Base-by-base conservation (phyloP, 805 yeast species). In the Metschnikowia picachoensis region DNA sequence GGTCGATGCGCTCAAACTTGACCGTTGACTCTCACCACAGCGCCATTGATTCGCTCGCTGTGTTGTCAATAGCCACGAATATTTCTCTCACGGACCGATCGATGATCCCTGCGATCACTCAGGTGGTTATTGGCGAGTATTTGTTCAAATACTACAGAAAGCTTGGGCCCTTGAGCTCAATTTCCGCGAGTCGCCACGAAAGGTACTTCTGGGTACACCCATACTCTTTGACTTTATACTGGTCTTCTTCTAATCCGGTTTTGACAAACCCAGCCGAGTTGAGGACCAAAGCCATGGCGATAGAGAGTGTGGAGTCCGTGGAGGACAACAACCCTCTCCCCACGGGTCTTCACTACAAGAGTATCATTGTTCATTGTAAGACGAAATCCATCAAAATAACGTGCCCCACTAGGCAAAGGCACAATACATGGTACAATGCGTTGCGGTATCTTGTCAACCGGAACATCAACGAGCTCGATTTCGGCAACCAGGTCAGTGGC, bases 201-300 rank as follows among this genome's bases (percentile, higher is more conserved):
- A 77, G 97, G 53, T 92, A 80, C 68, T 92, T 92, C 76, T 94
- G 98, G 98, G 80, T 94, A 37, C 96, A 92, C 66, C 98, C 99
- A 3, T 91, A 91, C 65, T 85, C 94, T 8, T 68, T 89, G 71
- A 88, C 96, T 0, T 72, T 92, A 39, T 90, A 88, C 65, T 92
- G 99, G 99, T 83, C 92, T 3, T 75, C 78, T 5, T 74, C 82
- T 11, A 87, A 87, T 59, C 97, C 97, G 1, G 85, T 84, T 0
- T 61, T 85, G 39, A 77, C 80, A 3, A 83, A 85, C 54, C 86
- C 89, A 9, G 69, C 83, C 0, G 76, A 76, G 2, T 80, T 78
- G 30, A 82, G 78, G 57, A 85, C 95, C 3, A 79, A 83, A 55
- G 90, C 94, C 12, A 82, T 88, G 45, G 91, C 95, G 0, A 89